Base-by-base conservation (phyloP, 176 grass and related monocot species). In the Dactylis glomerata region DNA sequence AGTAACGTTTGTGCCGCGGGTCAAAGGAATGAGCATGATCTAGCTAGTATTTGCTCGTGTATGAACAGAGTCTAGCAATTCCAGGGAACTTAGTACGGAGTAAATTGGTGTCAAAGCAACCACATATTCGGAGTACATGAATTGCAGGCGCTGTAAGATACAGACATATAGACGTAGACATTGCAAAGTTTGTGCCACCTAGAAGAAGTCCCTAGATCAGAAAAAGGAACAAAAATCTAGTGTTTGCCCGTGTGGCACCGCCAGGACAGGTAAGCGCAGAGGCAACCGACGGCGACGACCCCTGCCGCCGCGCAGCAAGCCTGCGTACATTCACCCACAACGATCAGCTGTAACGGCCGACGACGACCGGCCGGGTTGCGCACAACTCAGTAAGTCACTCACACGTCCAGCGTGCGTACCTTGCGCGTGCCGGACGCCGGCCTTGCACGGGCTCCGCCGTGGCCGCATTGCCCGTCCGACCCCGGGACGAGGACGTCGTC, bases 301-400 rank as follows among this genome's bases (percentile, higher is more conserved):
- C 73, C 73, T 7, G 73, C 73, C 28, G 46, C 73, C 28, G 46
- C 73, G 73, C 30, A 75, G n/a, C 73, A 52, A 33, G 46, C 72
- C 63, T 67, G 63, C 32, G 33, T 38, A 10, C 33, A 38, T 68
- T 11, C 27, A 64, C 5, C 5, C 3, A 19, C 14, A 3, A 6
- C 14, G 10, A 62, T 62, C 12, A 62, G 58, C 58, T 62, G 10
- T 31, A 0, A 61, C 57, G 57, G 23, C n/a, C 62, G 14, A 30
- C 41, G 41, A 42, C 9, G 41, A 42, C 8, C 41, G 34, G 5
- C 34, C 34, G 34, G 34, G 5, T 10, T 42, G 41, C 41, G 41
- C 41, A 42, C 41, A 42, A 42, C 34, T 36, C 34, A 3, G 34
- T 36, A 36, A 3, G 34, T 36, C 2, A 36, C 41, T 42, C 41